Percentiles rank a stretch among this genome's conserved stretches.
These are phyloP conservation scores for Phytophthora ramorum DNA, from an alignment of 352 stramenopile species.

Conservation along the genomic window DNA sequence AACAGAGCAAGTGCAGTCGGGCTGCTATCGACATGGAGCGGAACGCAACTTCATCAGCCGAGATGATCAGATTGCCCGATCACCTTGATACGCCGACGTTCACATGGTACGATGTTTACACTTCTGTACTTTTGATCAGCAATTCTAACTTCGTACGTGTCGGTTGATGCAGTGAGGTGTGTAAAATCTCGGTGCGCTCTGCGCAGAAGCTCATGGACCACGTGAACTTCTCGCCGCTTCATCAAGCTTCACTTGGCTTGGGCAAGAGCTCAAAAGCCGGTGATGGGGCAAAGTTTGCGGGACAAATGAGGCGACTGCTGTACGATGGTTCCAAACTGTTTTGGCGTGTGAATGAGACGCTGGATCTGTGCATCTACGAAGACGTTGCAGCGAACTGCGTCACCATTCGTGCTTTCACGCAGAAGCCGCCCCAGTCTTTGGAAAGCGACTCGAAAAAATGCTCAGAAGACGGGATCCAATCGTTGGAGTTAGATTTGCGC, in stretches of 20 bases:
- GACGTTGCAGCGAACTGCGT: conserved; percentile 70
- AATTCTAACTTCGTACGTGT: conserved; percentile 7
- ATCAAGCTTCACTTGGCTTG: conserved; percentile 79
- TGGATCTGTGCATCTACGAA: conserved; percentile 88
- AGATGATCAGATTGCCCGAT: conserved; percentile 34
- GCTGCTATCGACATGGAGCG: conserved; percentile 9
- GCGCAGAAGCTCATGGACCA: conserved; percentile 89
- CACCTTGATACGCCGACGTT: conserved; percentile 62
- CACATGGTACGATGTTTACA: conserved; percentile 58
- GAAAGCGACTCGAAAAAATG: conserved; percentile 19
- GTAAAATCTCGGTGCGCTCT: conserved; percentile 89
- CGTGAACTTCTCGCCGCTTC: conserved; percentile 89
- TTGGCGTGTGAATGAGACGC: conserved; percentile 88
- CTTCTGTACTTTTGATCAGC: background rate
- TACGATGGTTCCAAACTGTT: conserved; percentile 90
- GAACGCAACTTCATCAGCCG: conserved; percentile 15
- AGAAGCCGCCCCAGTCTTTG: conserved; percentile 33
- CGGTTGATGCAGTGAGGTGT: conserved; percentile 69
- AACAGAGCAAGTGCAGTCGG: background rate
- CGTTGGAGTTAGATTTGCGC: conserved; percentile 64
- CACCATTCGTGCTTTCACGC: conserved; percentile 72
- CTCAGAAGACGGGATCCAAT: conserved; percentile 41
- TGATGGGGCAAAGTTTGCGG: conserved; percentile 20
- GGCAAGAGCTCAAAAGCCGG: conserved; percentile 27
- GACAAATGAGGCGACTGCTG: conserved; percentile 60